Conservation (phyloP, 495 filamentous ascomycete species). For the Podospora sp. region DNA sequence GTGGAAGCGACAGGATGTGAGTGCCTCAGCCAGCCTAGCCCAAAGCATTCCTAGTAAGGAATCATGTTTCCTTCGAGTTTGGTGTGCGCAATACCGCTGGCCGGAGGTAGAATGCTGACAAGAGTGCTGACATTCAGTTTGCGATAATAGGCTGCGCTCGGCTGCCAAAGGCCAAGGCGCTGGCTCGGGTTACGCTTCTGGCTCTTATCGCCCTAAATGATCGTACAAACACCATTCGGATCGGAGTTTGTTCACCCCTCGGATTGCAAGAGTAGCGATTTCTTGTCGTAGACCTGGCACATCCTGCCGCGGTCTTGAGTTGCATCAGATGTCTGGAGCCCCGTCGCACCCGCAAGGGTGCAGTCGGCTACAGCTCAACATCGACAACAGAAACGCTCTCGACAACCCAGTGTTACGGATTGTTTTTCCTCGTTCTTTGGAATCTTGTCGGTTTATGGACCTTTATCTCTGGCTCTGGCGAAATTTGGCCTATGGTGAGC, state of each 20-base stretch:
- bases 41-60: slow-evolving; percentile 92
- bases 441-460: slow-evolving; percentile 34
- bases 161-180: slow-evolving; percentile 82
- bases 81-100: slow-evolving; percentile 79
- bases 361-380: slow-evolving; percentile 24
- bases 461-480: slow-evolving; percentile 27
- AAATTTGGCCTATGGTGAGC: slow-evolving; percentile 18
- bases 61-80: slow-evolving; percentile 83
- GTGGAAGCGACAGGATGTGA: slow-evolving; percentile 99
- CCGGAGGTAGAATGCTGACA: slow-evolving; percentile 71
- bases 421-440: slow-evolving; percentile 40
- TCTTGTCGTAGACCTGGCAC: slow-evolving; percentile 29
- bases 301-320: background rate
- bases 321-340: background rate
- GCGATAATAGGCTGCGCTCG: slow-evolving; percentile 92
- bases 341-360: slow-evolving; percentile 11
- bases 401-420: slow-evolving; percentile 35
- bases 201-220: slow-evolving; percentile 76
- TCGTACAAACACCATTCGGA: slow-evolving; percentile 26
- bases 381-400: slow-evolving; percentile 34
- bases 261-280: slow-evolving; percentile 33
- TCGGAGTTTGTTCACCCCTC: slow-evolving; percentile 27
- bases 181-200: slow-evolving; percentile 62
- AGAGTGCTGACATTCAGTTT: slow-evolving; percentile 83
- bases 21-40: slow-evolving; percentile 65